Evolutionary conservation across 2,329 filamentous ascomycete species (phyloP).

Genomic region (Septoria petroselini): DNA sequence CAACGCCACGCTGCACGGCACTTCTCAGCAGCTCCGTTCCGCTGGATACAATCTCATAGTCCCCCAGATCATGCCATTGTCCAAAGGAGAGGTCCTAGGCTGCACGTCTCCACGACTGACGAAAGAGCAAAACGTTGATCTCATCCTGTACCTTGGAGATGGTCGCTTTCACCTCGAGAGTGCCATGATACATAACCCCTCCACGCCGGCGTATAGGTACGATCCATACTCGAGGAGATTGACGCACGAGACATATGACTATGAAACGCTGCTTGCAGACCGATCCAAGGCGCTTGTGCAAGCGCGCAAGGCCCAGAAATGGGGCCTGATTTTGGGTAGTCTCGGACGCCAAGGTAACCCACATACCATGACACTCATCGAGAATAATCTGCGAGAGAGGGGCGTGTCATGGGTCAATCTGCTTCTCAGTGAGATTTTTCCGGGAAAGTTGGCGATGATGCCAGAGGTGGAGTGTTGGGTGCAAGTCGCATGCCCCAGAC

Average conservation of each 20-base stretch:
- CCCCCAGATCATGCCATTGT: conserved; percentile 87
- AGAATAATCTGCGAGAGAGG: conserved; percentile 66
- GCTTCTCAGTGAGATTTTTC: conserved; percentile 91
- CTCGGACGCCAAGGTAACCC: conserved; percentile 94
- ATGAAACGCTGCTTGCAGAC: conserved; percentile 82
- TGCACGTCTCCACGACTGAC: conserved; percentile 82
- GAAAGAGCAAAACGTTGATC: conserved; percentile 58
- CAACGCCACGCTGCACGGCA: conserved; percentile 91
- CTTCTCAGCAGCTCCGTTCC: conserved; percentile 71
- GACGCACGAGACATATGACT: conserved; percentile 86
- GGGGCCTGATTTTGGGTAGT: conserved; percentile 91
- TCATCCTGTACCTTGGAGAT: conserved; percentile 86
- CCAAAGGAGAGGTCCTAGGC: conserved; percentile 94
- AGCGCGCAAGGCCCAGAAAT: conserved; percentile 76
- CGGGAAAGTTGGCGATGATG: conserved; percentile 92
- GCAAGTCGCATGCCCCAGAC: conserved; percentile 90
- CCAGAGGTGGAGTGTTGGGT: conserved; percentile 94
- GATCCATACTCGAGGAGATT: conserved; percentile 92
- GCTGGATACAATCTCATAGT: conserved; percentile 83
- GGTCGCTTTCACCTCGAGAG: conserved; percentile 95
- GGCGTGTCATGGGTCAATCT: conserved; percentile 82
- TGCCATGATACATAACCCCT: conserved; percentile 97
- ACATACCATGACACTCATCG: conserved; percentile 83
- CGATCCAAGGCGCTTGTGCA: conserved; percentile 72
- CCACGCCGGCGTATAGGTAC: conserved; percentile 87